Conservation (phyloP, 2,329 filamentous ascomycete species). For the Calonectria crousiana region DNA sequence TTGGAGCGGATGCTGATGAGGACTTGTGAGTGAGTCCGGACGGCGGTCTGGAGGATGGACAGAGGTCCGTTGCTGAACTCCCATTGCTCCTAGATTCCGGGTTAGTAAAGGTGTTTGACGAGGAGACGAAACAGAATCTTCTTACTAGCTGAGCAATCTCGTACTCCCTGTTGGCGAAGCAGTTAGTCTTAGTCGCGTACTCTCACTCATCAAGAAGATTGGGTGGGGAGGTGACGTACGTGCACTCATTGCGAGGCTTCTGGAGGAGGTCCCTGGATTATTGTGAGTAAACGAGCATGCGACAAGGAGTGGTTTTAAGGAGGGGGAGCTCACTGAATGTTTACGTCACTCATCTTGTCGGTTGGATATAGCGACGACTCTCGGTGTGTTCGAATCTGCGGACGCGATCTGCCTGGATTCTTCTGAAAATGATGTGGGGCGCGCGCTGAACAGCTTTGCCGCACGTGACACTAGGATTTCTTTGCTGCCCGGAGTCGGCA, state of each 20-base stretch:
- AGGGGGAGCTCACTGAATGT: slow-evolving; percentile 18
- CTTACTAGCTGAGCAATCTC: slow-evolving; percentile 22
- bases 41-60: slow-evolving; percentile 23
- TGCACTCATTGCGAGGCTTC: slow-evolving; percentile 27
- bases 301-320: neutral
- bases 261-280: slow-evolving; percentile 20
- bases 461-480: slow-evolving; percentile 8
- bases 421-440: slow-evolving; percentile 16
- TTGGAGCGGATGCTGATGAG: slow-evolving; percentile 25
- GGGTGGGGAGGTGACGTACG: slow-evolving; percentile 15
- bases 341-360: slow-evolving; percentile 21
- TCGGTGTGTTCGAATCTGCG: slow-evolving; percentile 15
- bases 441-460: slow-evolving; percentile 4
- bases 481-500: neutral
- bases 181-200: slow-evolving; percentile 17
- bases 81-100: slow-evolving; percentile 14
- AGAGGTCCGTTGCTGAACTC: slow-evolving; percentile 23
- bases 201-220: neutral
- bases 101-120: neutral
- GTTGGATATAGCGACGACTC: slow-evolving; percentile 16
- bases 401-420: slow-evolving; percentile 24
- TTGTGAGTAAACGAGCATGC: neutral
- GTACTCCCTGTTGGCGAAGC: slow-evolving; percentile 8
- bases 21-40: slow-evolving; percentile 24
- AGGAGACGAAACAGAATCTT: neutral